Conservation (phyloP, 2,329 filamentous ascomycete genomes). For the Geosmithia flava region DNA sequence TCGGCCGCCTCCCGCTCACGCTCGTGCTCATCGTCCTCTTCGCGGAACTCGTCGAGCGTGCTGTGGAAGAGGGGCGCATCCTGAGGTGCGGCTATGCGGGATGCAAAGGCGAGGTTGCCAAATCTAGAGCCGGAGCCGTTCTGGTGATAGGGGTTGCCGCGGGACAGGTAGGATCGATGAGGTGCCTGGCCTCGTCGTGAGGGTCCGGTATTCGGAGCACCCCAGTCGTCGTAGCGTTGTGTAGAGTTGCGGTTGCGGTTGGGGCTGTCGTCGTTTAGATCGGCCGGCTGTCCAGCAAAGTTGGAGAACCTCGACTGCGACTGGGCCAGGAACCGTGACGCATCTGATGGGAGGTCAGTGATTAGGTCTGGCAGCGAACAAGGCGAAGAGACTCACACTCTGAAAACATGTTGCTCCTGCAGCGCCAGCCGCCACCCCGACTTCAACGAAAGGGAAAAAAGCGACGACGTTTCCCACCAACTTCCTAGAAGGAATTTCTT, state of each 20-base stretch:
- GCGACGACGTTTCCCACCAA: too few relatives aligned
- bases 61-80: conserved; percentile 93
- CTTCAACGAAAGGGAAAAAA: neutral
- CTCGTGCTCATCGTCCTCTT: conserved; percentile 88
- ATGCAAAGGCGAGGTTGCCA: conserved; percentile 62
- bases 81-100: conserved; percentile 50
- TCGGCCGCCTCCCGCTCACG: conserved; percentile 88
- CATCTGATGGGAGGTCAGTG: conserved; percentile 48
- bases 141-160: conserved; percentile 74
- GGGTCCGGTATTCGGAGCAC: neutral
- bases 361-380: neutral
- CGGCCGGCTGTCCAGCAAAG: conserved; percentile 38
- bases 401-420: conserved; percentile 9
- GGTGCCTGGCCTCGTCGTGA: neutral
- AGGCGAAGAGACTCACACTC: conserved; percentile 4
- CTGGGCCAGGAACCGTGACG: conserved; percentile 90
- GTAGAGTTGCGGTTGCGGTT: neutral
- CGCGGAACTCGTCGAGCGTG: conserved; percentile 76
- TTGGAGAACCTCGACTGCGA: conserved; percentile 81
- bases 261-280: conserved; percentile 8
- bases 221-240: conserved; percentile 1
- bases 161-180: conserved; percentile 29
- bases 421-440: conserved; percentile 5
- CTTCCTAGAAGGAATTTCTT: too few relatives aligned
- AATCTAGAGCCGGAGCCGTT: conserved; percentile 59